Evolutionary conservation across 257 asterid genomes (phyloP), one percentile per base, ranked within the genome.

Genomic region (Haberlea rhodopensis): DNA sequence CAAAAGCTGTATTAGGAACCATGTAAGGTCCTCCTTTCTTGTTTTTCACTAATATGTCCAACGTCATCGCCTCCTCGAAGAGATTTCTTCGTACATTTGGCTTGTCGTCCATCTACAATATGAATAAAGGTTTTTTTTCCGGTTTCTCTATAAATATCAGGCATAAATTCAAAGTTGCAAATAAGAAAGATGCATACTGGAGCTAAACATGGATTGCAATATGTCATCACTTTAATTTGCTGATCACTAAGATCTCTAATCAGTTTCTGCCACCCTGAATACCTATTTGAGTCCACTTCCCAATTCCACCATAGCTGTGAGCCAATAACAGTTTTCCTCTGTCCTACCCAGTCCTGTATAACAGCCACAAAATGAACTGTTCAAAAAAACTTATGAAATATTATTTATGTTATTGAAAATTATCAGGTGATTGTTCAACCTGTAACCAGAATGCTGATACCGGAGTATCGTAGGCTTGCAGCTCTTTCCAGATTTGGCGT

Each of bases 271-370:
- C 98, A 92, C n/a, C 96, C 95, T 15, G 80, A 70, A 56, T 92
- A 89, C 75, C 89, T 79, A 61, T 59, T 52, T 51, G 87, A 72
- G 78, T 92, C 98, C 58, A 87, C 96, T 81, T 92, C 98, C 98
- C 97, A 92, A 46, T 92, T 92, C 98, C 98, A 92, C 98, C 98
- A 92, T 27, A 92, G 92, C 67, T 92, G 98, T 26, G 98, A 89
- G 19, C 98, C 98, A 8, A 92, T 87, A n/a, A 85, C 84, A 0
- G 98, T 91, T 72, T 89, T 85, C 83, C 98, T 78, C 58, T 87
- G 95, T 16, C 98, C 98, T 15, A 87, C 97, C 98, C 98, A 91
- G 63, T 92, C 98, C 97, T 91, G 71, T 64, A 73, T 1, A 28
- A 66, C 24, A 34, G 29, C 29, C 34, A 57, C 49, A 63, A 2